Evolutionary conservation across 2,329 filamentous ascomycete species (phyloP).

Genomic region (Talaromyces pinophilus): DNA sequence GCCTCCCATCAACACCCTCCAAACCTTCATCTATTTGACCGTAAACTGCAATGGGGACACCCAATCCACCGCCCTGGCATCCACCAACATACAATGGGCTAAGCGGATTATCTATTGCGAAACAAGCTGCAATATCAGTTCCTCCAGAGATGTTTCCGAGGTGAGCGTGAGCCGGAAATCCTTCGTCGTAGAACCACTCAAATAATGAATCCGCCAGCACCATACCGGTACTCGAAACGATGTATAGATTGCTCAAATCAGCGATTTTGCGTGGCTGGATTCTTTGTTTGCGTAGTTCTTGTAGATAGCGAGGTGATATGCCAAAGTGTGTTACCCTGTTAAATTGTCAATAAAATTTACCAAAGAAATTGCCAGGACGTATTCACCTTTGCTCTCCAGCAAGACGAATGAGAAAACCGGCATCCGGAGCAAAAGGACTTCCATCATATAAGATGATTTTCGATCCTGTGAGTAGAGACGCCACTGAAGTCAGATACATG

Average conservation of each 20-base stretch:
- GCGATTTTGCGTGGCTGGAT: slow-evolving; percentile 63
- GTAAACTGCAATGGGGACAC: slow-evolving; percentile 60
- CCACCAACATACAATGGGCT: slow-evolving; percentile 65
- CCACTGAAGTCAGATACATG: slow-evolving; percentile 72
- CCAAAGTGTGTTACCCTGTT: slow-evolving; percentile 68
- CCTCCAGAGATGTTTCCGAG: slow-evolving; percentile 75
- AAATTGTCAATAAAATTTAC: neutral
- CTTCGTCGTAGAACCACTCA: slow-evolving; percentile 75
- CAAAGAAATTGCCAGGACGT: neutral
- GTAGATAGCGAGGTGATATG: slow-evolving; percentile 73
- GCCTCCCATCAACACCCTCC: slow-evolving; percentile 49
- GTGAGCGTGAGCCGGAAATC: slow-evolving; percentile 67
- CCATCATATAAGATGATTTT: slow-evolving; percentile 77
- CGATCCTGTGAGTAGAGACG: slow-evolving; percentile 61
- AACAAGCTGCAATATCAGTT: slow-evolving; percentile 64
- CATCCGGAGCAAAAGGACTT: slow-evolving; percentile 72
- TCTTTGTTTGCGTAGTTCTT: slow-evolving; percentile 66
- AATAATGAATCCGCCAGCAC: slow-evolving; percentile 75
- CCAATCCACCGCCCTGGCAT: slow-evolving; percentile 56
- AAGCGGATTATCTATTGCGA: slow-evolving; percentile 62
- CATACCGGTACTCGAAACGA: slow-evolving; percentile 76
- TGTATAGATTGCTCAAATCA: slow-evolving; percentile 62
- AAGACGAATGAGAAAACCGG: slow-evolving; percentile 63
- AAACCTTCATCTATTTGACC: slow-evolving; percentile 55
- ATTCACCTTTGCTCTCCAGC: slow-evolving; percentile 57